A percentile compares a stretch with the other conserved stretches of the same genome.
Conservation (phyloP, 257 asterid genomes). For the Forsythia viridissima region DNA sequence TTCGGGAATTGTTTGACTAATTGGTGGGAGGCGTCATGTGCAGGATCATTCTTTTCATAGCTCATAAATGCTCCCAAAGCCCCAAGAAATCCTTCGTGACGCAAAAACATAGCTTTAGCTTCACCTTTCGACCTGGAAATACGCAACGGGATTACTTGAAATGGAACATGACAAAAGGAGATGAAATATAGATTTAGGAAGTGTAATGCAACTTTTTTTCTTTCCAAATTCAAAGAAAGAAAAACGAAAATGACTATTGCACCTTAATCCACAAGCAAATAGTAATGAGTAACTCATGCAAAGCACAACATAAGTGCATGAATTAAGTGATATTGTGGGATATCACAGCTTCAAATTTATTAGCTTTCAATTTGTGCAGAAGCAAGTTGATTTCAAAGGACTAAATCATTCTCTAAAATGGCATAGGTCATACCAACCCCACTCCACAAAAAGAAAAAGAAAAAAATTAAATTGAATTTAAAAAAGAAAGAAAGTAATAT, state of each 20-base stretch:
- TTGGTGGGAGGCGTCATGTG: slow-evolving; percentile 32
- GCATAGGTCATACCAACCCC: too few species aligned
- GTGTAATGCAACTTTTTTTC: background rate
- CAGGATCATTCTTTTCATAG: slow-evolving; percentile 42
- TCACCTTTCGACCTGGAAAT: slow-evolving; percentile 83
- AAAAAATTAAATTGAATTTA: too few species aligned
- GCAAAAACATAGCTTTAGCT: slow-evolving; percentile 83
- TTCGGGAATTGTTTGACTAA: slow-evolving; percentile 31
- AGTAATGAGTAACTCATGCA: background rate
- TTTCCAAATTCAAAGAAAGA: background rate
- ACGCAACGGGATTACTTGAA: background rate
- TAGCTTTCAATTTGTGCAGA: background rate
- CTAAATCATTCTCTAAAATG: too few species aligned
- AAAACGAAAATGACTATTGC: background rate
- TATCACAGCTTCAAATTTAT: background rate
- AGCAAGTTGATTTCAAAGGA: too few species aligned
- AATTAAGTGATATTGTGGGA: background rate
- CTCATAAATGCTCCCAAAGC: slow-evolving; percentile 80
- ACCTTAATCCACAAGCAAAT: background rate
- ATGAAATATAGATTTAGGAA: background rate
- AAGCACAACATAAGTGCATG: background rate
- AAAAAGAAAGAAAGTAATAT: background rate
- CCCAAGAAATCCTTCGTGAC: slow-evolving; percentile 88
- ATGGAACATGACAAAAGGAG: background rate
- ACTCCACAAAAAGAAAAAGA: too few species aligned